phyloP scores from a whole-genome alignment of 768 basidiomycete species.

The Russula sp. region DNA sequence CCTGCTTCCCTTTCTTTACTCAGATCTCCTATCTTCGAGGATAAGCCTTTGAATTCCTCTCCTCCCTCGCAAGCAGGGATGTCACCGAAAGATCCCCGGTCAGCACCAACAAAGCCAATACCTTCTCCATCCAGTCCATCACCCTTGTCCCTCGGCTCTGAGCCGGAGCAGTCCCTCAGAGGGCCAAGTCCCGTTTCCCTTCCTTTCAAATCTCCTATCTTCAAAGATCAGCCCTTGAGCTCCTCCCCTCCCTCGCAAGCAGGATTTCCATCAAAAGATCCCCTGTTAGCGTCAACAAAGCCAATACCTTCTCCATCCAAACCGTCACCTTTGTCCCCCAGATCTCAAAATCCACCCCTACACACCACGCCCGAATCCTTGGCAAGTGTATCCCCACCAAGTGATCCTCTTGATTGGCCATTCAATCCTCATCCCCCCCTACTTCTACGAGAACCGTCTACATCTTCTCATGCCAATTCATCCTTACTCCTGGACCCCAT shows the following conservation, averaged over 20 bases:
- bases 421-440: neutral
- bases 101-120: conserved; percentile 5
- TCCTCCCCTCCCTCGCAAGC: conserved; percentile 14
- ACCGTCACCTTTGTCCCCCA: neutral
- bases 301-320: conserved; percentile 1
- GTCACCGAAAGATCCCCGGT: neutral
- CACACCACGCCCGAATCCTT: conserved; percentile 2
- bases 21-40: neutral
- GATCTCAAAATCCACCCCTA: neutral
- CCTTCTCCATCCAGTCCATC: neutral
- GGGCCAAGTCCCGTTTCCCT: neutral
- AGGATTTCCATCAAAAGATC: neutral
- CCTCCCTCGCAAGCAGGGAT: conserved; percentile 2
- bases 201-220: neutral
- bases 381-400: neutral
- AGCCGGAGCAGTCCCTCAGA: neutral
- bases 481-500: conserved; percentile 11
- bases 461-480: neutral
- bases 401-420: neutral
- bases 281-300: neutral
- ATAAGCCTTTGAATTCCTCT: conserved; percentile 15
- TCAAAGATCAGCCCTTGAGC: conserved; percentile 9
- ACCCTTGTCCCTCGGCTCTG: neutral
- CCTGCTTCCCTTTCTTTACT: neutral
- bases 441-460: neutral